Evolutionary conservation across 1,139 yeast genomes (phyloP).

Genomic region (Kodamaea plutei): DNA sequence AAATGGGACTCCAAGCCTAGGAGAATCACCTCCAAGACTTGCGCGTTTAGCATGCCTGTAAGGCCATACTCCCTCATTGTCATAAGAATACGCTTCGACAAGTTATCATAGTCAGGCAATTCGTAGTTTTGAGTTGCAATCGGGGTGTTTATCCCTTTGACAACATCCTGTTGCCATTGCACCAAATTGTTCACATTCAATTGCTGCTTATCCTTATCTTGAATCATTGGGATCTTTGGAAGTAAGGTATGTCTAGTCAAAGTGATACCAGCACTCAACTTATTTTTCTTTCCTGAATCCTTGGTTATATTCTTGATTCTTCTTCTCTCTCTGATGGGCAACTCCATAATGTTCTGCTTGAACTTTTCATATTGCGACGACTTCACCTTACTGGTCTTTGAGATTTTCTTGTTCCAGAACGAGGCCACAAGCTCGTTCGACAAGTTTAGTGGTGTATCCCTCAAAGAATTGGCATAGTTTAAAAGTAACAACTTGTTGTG

Average conservation of each 20-base stretch:
- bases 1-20: conserved; percentile 79
- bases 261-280: conserved; percentile 70
- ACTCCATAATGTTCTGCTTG: conserved; percentile 81
- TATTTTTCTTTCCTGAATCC: conserved; percentile 75
- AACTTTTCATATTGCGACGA: conserved; percentile 72
- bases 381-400: conserved; percentile 44
- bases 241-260: conserved; percentile 79
- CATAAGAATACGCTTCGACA: conserved; percentile 72
- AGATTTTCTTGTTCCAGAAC: conserved; percentile 47
- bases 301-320: conserved; percentile 79
- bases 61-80: conserved; percentile 88
- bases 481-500: conserved; percentile 83
- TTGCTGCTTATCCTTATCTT: conserved; percentile 51
- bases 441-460: conserved; percentile 54
- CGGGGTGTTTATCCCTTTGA: conserved; percentile 84
- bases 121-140: conserved; percentile 75
- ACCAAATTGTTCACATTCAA: conserved; percentile 54
- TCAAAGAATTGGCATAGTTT: conserved; percentile 77
- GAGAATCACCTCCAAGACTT: conserved; percentile 71
- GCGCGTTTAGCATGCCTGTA: conserved; percentile 72
- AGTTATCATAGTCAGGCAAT: conserved; percentile 72
- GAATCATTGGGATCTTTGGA: conserved; percentile 84
- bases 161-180: conserved; percentile 91
- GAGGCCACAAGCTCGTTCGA: conserved; percentile 49
- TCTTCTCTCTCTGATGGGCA: conserved; percentile 80